Base-by-base conservation (phyloP, 495 filamentous ascomycete genomes). In the Parathielavia appendiculata region DNA sequence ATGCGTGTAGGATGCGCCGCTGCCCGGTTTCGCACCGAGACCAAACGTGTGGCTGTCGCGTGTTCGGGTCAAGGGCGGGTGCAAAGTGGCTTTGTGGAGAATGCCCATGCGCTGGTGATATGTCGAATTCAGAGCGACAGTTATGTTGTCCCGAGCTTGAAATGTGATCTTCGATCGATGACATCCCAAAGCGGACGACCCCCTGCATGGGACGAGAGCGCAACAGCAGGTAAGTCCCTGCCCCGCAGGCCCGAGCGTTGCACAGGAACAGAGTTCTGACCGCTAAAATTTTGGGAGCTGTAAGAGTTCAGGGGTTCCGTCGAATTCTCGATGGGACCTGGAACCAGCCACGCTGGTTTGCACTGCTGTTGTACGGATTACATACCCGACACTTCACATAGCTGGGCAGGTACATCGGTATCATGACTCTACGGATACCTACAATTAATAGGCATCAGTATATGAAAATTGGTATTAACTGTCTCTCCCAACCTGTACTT, bases 271-370 rank as follows among this genome's bases (percentile, higher is more conserved):
- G 51, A 59, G 56, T 46, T 52, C 38, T 52, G 56, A 48, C 41
- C 58, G 11, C 58, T 58, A 49, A 55, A 57, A 55, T 51, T 60
- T 14, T 57, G 56, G 45, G 36, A 16, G 32, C 36, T 39, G 39
- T 34, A 2, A 51, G 14, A 47, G 60, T n/a, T 46, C 43, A 49
- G 35, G 40, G 48, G 47, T 17, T 20, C 53, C n/a, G 12, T 10
- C 0, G 9, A 11, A 7, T 11, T 39, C 13, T 39, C 36, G 36
- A 39, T 39, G 1, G 26, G 26, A n/a, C n/a, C n/a, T n/a, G n/a
- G n/a, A n/a, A n/a, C 6, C 6, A 30, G 26, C 26, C 26, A 30
- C 6, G 26, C 26, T 30, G 26, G 6, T 30, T 30, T n/a, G n/a
- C n/a, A n/a, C n/a, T n/a, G n/a, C n/a, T n/a, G n/a, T n/a, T n/a